Conservation (phyloP, 106 monocot species). For the Dioscorea dumetorum region DNA sequence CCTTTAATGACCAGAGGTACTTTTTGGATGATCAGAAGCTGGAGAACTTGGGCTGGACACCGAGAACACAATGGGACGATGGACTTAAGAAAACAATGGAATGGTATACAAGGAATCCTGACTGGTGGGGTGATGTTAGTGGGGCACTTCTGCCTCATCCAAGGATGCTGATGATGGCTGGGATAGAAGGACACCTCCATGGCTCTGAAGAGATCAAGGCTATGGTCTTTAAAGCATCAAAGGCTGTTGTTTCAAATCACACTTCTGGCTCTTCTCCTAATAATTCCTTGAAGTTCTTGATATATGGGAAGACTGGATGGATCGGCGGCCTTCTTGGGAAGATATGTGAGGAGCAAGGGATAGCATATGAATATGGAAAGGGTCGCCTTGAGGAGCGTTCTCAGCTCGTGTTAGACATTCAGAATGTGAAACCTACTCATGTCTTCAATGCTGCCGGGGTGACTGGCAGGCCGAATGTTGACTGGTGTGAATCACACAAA, state of each 20-base stretch:
- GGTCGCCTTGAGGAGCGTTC: constrained; percentile 41
- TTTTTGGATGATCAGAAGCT: constrained; percentile 57
- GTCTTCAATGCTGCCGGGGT: constrained; percentile 62
- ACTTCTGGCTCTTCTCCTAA: not conserved
- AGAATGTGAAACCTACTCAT: constrained; percentile 44
- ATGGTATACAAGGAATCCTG: constrained; percentile 44
- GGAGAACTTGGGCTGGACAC: constrained; percentile 47
- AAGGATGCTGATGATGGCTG: constrained; percentile 53
- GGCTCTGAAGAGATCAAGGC: constrained; percentile 19
- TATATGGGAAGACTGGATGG: constrained; percentile 60
- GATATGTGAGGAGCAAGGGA: constrained; percentile 40
- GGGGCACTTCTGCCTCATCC: constrained; percentile 49
- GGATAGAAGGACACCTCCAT: constrained; percentile 16
- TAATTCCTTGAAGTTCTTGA: constrained; percentile 36
- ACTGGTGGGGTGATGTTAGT: constrained; percentile 48
- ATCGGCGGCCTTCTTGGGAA: constrained; percentile 56
- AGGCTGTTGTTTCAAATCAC: constrained; percentile 1
- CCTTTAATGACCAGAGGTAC: constrained; percentile 55
- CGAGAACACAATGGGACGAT: constrained; percentile 45
- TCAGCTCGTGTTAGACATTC: constrained; percentile 31
- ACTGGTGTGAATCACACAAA: not conserved
- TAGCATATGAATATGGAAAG: constrained; percentile 40
- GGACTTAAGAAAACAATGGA: constrained; percentile 52
- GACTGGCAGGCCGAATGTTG: not conserved
- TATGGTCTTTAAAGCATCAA: constrained; percentile 1